Conservation (phyloP, 768 basidiomycete species). For the Tephrocybe sp. region DNA sequence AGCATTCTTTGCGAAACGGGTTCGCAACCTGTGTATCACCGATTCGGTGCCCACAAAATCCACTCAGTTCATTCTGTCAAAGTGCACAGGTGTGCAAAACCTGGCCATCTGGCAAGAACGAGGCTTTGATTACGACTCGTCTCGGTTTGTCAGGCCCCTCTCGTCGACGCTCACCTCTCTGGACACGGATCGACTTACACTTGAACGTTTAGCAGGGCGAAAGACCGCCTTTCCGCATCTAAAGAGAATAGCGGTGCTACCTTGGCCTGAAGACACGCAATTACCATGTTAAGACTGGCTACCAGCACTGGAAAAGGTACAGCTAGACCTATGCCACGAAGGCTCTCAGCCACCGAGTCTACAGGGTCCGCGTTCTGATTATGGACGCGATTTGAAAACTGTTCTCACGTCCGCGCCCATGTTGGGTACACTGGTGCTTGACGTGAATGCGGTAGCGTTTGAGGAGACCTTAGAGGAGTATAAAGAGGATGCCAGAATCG, state of each 20-base stretch:
- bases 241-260: background rate
- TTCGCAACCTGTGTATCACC: constrained; percentile 1
- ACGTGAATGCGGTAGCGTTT: background rate
- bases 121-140: background rate
- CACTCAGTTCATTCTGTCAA: background rate
- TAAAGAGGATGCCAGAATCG: background rate
- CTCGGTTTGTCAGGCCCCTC: background rate
- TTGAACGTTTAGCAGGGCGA: background rate
- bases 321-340: background rate
- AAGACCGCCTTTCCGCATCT: background rate
- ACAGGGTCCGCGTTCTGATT: background rate
- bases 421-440: background rate
- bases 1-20: background rate
- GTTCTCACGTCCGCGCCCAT: background rate
- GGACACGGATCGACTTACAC: background rate
- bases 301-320: background rate
- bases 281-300: background rate
- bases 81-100: constrained; percentile 1
- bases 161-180: background rate
- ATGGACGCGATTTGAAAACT: background rate
- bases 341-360: too few species aligned
- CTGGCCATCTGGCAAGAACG: constrained; percentile 1
- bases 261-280: background rate
- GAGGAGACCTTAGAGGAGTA: background rate
- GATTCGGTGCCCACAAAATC: background rate